phyloP scores from a whole-genome alignment of 2,329 filamentous ascomycete species.

The Alternaria triticina region DNA sequence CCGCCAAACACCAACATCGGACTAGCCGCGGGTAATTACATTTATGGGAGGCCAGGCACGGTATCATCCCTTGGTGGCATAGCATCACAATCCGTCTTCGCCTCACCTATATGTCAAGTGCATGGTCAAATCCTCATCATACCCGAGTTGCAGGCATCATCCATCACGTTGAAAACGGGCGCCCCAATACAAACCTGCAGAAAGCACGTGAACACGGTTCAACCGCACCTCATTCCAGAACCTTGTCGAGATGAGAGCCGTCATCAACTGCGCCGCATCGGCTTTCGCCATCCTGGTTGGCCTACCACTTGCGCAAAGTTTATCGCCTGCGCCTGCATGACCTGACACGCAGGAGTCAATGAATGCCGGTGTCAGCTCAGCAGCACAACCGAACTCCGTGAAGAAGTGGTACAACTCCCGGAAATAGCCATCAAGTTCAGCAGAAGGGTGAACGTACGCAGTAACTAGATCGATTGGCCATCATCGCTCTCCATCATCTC shows the following conservation, averaged over 20 bases:
- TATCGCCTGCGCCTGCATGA: not conserved
- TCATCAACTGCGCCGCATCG: not conserved
- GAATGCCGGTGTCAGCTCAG: not conserved
- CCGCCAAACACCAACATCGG: constrained; percentile 5
- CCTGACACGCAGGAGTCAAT: constrained; percentile 2
- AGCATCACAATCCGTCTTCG: not conserved
- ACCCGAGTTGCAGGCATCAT: not conserved
- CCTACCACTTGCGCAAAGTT: not conserved
- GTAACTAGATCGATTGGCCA: not conserved
- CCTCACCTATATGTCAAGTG: not conserved
- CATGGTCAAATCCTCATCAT: not conserved
- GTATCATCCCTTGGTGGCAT: not conserved
- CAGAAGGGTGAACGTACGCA: not conserved
- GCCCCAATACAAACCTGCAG: not conserved
- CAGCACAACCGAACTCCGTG: not conserved
- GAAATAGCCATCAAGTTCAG: not conserved
- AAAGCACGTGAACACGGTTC: not conserved
- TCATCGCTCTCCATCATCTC: not conserved
- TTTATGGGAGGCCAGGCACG: not conserved
- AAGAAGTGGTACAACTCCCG: not conserved
- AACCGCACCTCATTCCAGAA: not conserved
- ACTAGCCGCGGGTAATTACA: constrained; percentile 8
- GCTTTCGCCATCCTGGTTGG: not conserved
- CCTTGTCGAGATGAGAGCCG: not conserved
- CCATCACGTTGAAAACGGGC: not conserved